These are phyloP conservation scores for Aspergillus fumigatiaffinis DNA, from an alignment of 2,329 filamentous ascomycete genomes.

Conservation along the genomic window DNA sequence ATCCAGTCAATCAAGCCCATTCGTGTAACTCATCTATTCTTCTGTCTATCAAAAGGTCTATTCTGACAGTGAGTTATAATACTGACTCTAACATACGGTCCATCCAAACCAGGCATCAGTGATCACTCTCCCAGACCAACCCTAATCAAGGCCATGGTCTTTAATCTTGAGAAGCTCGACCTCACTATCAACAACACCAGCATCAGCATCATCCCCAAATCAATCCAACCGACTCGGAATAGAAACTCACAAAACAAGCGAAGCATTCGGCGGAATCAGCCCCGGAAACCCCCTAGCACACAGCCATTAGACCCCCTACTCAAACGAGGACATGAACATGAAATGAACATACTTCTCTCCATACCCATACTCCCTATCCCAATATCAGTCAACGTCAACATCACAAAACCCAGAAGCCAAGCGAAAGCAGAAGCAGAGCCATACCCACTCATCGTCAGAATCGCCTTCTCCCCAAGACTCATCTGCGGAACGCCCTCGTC, in stretches of 20 bases:
- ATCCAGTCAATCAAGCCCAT: neutral
- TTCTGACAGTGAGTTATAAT: neutral
- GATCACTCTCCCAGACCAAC: neutral
- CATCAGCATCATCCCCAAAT: slow-evolving; percentile 2
- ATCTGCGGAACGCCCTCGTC: slow-evolving; percentile 81
- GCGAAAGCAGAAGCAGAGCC: slow-evolving; percentile 18
- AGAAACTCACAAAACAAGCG: slow-evolving; percentile 73
- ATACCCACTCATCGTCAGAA: slow-evolving; percentile 74
- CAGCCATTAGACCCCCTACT: neutral
- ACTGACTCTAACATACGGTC: too few species aligned
- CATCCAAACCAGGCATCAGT: neutral
- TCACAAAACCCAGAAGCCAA: neutral
- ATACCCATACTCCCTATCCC: slow-evolving; percentile 38
- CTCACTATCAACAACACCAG: slow-evolving; percentile 1
- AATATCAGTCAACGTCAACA: slow-evolving; percentile 1
- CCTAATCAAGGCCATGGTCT: neutral
- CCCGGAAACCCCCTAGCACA: slow-evolving; percentile 67
- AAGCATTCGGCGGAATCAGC: slow-evolving; percentile 70
- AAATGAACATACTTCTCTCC: slow-evolving; percentile 33
- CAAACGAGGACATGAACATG: neutral
- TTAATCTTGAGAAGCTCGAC: slow-evolving; percentile 4
- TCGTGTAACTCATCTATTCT: neutral
- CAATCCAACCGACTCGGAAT: neutral
- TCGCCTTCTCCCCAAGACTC: slow-evolving; percentile 86
- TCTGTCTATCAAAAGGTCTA: neutral